Conservation (phyloP, 192 early-diverging fungal species). For the Linderina pennispora region DNA sequence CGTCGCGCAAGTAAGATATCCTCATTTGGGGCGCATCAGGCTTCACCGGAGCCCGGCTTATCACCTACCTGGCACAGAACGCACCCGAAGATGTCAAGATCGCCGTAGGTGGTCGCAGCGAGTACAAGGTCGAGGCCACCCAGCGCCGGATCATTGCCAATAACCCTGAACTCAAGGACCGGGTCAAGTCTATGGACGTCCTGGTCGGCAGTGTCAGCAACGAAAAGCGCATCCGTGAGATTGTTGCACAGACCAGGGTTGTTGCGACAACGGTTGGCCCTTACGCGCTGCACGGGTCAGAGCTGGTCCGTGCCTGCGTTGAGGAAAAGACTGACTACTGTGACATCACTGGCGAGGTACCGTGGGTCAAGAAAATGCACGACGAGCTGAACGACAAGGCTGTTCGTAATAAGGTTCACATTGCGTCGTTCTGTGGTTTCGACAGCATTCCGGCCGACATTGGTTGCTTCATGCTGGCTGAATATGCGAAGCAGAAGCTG, state of each 20-base stretch:
- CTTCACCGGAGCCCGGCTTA: constrained; percentile 71
- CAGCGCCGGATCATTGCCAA: constrained; percentile 49
- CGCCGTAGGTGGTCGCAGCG: constrained; percentile 75
- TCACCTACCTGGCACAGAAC: constrained; percentile 56
- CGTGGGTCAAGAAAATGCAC: constrained; percentile 60
- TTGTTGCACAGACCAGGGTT: constrained; percentile 60
- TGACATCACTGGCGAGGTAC: constrained; percentile 83
- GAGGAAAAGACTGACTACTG: constrained; percentile 68
- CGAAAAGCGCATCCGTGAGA: constrained; percentile 52
- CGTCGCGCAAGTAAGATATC: constrained; percentile 52
- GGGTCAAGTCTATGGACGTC: constrained; percentile 43
- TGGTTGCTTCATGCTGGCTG: constrained; percentile 66
- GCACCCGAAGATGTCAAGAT: constrained; percentile 50
- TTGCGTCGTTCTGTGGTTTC: constrained; percentile 83
- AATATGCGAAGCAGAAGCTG: constrained; percentile 47
- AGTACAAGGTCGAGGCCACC: constrained; percentile 58
- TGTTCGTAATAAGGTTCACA: constrained; percentile 52
- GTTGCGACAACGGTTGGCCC: constrained; percentile 82
- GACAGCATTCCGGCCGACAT: constrained; percentile 90
- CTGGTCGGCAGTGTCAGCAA: constrained; percentile 65
- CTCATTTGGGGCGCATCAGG: constrained; percentile 75
- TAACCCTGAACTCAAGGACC: constrained; percentile 12
- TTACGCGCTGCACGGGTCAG: constrained; percentile 63
- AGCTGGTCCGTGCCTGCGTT: constrained; percentile 47
- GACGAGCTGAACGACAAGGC: constrained; percentile 64